Base-by-base conservation (phyloP, 2,329 filamentous ascomycete genomes). In the Cladosporium cucumerinum region DNA sequence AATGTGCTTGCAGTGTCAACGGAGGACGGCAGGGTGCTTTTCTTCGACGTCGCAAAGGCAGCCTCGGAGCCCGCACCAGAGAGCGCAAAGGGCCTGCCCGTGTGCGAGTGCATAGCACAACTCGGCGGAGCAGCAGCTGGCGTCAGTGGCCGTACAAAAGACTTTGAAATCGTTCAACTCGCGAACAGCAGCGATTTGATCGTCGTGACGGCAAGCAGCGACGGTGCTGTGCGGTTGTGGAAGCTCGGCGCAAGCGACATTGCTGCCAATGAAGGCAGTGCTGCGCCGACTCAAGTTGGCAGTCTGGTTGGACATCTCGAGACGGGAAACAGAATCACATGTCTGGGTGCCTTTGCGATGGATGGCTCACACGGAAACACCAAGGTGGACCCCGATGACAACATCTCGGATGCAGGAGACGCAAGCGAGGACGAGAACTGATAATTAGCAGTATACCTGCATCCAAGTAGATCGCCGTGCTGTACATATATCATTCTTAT, bases 251-350 rank as follows among this genome's bases (percentile, higher is more conserved):
- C 63, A 12, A 49, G 43, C 21, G 65, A 66, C 11, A 51, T 54
- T 16, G 52, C 48, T 39, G 26, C 49, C 26, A 55, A 57, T 25
- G 63, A 63, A 39, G 43, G 61, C 10, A 71, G 69, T 5, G 74
- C 73, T 46, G 70, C 72, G 7, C 72, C 76, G 8, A 73, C 69
- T 32, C 83, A 86, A 67, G 77, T 91, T 25, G 93, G 91, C 32
- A 84, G 79, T 69, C 75, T 96, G 63, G 75, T 97, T 52, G 92
- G 89, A 18, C 87, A 85, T 34, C 95, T 95, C 73, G 89, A 93
- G 77, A 97, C 93, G 25, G 88, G 89, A 54, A 93, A 94, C 75
- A 84, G 95, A 64, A 93, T 98, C 70, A 98, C 93, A 43, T 98
- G 95, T 75, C 75, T 98, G 72, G 88, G 87, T 71, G 89, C 89